Percentiles rank a stretch among this genome's conserved stretches.
These are phyloP conservation scores for Dicorynia guianensis DNA, from an alignment of 306 rosid species.

Conservation along the genomic window DNA sequence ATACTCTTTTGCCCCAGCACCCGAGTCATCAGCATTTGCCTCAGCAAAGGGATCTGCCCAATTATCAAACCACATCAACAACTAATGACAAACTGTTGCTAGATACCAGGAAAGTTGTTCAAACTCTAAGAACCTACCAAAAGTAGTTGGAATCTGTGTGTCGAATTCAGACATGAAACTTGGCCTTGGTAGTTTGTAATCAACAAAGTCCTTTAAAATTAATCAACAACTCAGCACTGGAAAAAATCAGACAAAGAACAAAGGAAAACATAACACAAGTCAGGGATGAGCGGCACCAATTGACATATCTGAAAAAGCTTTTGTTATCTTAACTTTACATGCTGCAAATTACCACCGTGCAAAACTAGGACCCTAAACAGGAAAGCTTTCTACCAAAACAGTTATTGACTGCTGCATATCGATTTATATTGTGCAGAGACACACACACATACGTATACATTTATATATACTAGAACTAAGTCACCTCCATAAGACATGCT, in stretches of 20 bases:
- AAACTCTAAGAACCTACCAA: constrained; percentile 47
- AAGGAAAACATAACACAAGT: neutral
- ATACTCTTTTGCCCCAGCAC: constrained; percentile 63
- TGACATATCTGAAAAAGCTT: neutral
- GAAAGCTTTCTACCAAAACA: neutral
- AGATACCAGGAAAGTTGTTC: neutral
- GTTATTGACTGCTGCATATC: neutral
- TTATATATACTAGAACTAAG: neutral
- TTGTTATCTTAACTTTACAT: constrained; percentile 5
- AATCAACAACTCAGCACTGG: constrained; percentile 44
- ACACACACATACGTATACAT: neutral
- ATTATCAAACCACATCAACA: constrained; percentile 30
- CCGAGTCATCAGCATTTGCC: constrained; percentile 71
- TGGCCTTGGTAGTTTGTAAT: constrained; percentile 38
- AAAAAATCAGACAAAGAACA: neutral
- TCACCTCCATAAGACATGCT: neutral
- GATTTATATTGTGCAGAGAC: neutral
- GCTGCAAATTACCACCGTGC: neutral
- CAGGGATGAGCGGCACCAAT: constrained; percentile 13
- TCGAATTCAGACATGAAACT: constrained; percentile 69
- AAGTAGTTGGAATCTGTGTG: constrained; percentile 47
- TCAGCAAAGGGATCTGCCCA: constrained; percentile 66
- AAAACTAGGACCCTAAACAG: neutral
- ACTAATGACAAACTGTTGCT: constrained; percentile 1
- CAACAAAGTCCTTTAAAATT: constrained; percentile 24